Percentiles rank a stretch among this genome's conserved stretches.
Conservation (phyloP, 169 alveolate genomes). For the Condylostoma magnum region DNA sequence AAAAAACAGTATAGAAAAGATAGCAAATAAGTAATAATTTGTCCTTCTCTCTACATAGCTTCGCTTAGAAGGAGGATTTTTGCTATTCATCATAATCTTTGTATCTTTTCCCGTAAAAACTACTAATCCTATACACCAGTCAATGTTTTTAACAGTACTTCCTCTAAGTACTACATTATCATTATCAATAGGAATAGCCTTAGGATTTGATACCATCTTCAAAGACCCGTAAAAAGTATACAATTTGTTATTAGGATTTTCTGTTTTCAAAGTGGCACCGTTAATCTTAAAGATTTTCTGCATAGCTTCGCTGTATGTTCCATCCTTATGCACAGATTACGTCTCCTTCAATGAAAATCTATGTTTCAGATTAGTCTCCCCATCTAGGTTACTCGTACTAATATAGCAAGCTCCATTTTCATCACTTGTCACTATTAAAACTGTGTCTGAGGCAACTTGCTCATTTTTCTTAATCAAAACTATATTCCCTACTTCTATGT, state of each 20-base stretch:
- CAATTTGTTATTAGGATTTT: slow-evolving; percentile 39
- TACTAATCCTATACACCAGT: slow-evolving; percentile 74
- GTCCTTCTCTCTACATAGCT: slow-evolving; percentile 60
- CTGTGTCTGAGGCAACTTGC: slow-evolving; percentile 66
- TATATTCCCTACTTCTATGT: slow-evolving; percentile 32
- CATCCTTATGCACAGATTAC: background rate
- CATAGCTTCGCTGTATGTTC: background rate
- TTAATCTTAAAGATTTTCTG: background rate
- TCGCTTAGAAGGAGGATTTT: slow-evolving; percentile 49
- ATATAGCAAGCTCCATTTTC: slow-evolving; percentile 56
- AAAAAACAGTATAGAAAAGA: background rate
- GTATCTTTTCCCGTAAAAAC: slow-evolving; percentile 73
- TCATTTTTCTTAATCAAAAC: slow-evolving; percentile 38
- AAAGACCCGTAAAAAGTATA: slow-evolving; percentile 43
- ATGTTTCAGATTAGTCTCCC: slow-evolving; percentile 63
- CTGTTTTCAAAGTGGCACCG: slow-evolving; percentile 29
- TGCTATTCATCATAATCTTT: slow-evolving; percentile 58
- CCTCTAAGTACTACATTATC: slow-evolving; percentile 62
- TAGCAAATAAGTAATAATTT: slow-evolving; percentile 31
- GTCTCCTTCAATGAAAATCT: slow-evolving; percentile 19
- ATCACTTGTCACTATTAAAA: slow-evolving; percentile 41
- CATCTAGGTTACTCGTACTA: slow-evolving; percentile 76
- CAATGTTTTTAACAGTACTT: slow-evolving; percentile 61
- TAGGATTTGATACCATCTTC: background rate
- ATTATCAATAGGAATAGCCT: slow-evolving; percentile 1